Conservation (phyloP, 805 yeast genomes). For the Debaryomyces tyrocola region DNA sequence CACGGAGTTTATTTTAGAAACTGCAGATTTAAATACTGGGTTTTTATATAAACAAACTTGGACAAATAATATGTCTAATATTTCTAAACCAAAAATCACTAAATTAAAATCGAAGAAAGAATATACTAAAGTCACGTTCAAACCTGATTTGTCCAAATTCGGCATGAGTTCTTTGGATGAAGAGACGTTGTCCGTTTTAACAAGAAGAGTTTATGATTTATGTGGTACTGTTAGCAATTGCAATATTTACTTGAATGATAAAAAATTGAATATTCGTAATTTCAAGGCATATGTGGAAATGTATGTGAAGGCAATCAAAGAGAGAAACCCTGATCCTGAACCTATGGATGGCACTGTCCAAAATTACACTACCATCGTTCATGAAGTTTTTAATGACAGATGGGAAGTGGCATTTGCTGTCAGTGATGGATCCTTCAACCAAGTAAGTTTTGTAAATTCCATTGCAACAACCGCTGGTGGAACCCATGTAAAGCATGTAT, state of each 20-base stretch:
- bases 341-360: conserved; percentile 36
- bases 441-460: conserved; percentile 94
- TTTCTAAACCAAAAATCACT: conserved; percentile 73
- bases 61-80: conserved; percentile 80
- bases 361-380: conserved; percentile 54
- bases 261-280: conserved; percentile 62
- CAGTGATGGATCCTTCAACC: conserved; percentile 86
- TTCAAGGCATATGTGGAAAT: conserved; percentile 88
- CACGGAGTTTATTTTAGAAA: conserved; percentile 80
- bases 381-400: conserved; percentile 77
- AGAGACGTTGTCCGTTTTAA: conserved; percentile 79
- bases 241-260: conserved; percentile 74
- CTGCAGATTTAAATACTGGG: conserved; percentile 71
- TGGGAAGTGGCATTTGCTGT: conserved; percentile 98
- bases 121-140: conserved; percentile 83
- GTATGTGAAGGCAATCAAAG: conserved; percentile 76
- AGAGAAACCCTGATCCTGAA: conserved; percentile 41
- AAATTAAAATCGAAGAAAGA: conserved; percentile 61
- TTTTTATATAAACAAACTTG: conserved; percentile 77
- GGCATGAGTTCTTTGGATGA: conserved; percentile 82
- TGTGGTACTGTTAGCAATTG: conserved; percentile 91
- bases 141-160: conserved; percentile 83
- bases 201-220: conserved; percentile 92
- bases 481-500: conserved; percentile 83
- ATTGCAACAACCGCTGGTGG: conserved; percentile 98